These are phyloP conservation scores for Craspedostauros australis DNA, from an alignment of 108 stramenopile genomes.

Conservation along the genomic window DNA sequence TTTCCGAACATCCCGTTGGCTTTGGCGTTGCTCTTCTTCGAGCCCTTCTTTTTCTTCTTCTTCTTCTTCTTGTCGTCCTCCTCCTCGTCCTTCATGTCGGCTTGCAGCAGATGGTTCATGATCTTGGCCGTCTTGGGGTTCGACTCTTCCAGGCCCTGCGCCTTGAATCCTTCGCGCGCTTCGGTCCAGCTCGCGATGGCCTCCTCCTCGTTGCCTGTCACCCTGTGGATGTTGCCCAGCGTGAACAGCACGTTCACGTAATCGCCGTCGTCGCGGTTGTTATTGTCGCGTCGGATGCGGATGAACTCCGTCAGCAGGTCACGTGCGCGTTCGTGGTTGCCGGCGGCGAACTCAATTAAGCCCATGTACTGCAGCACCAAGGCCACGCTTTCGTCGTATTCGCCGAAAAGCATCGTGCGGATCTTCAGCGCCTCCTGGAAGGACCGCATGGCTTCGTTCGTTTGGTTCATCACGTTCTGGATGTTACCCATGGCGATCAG, in stretches of 20 bases:
- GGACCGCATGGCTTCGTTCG: constrained; percentile 46
- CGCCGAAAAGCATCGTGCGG: constrained; percentile 26
- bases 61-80: constrained; percentile 4
- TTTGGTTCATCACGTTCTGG: constrained; percentile 41
- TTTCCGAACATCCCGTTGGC: constrained; percentile 14
- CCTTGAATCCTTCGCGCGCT: constrained; percentile 42
- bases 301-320: constrained; percentile 48
- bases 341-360: constrained; percentile 51
- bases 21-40: neutral
- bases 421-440: constrained; percentile 58
- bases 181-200: constrained; percentile 48
- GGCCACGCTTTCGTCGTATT: constrained; percentile 49
- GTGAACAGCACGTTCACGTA: constrained; percentile 51
- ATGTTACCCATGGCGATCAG: constrained; percentile 65
- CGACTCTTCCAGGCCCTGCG: constrained; percentile 30
- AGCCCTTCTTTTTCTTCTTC: constrained; percentile 5
- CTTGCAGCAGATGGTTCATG: constrained; percentile 28
- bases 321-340: constrained; percentile 40
- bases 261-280: constrained; percentile 34
- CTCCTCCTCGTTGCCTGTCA: constrained; percentile 35
- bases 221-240: constrained; percentile 65
- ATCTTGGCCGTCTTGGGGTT: constrained; percentile 41
- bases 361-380: constrained; percentile 60
- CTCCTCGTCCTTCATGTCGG: constrained; percentile 15
- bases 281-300: constrained; percentile 40